Percentiles rank a stretch among this genome's conserved stretches.
Conservation (phyloP, 108 stramenopile species). For the Chaetoceros muelleri region DNA sequence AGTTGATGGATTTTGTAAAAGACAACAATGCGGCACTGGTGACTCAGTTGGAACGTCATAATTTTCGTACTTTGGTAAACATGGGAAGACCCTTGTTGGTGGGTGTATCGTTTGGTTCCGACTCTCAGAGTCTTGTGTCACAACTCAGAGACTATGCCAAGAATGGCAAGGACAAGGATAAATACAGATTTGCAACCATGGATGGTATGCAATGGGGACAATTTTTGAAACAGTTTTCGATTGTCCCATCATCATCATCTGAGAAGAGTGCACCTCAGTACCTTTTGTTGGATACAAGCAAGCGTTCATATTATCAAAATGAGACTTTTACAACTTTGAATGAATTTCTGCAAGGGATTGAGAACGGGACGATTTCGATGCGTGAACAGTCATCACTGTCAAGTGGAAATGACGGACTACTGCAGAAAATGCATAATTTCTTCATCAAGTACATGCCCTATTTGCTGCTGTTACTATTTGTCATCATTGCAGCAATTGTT, state of each 20-base stretch:
- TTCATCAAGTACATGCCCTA: conserved; percentile 20
- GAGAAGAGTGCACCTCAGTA: conserved; percentile 46
- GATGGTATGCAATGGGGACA: conserved; percentile 65
- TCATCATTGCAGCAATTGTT: conserved; percentile 8
- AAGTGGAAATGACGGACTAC: conserved; percentile 2
- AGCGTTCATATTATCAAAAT: conserved; percentile 58
- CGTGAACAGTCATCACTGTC: not conserved
- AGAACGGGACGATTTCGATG: conserved; percentile 11
- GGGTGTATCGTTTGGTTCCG: conserved; percentile 44
- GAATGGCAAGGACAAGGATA: conserved; percentile 19
- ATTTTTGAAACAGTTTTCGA: conserved; percentile 59
- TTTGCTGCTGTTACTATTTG: conserved; percentile 13
- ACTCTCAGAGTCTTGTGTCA: conserved; percentile 17
- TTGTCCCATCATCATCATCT: conserved; percentile 12
- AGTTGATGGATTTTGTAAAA: conserved; percentile 37
- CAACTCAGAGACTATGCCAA: conserved; percentile 44
- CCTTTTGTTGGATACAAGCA: conserved; percentile 52
- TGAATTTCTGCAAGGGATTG: conserved; percentile 24
- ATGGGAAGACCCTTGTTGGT: conserved; percentile 59
- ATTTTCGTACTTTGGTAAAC: conserved; percentile 57
- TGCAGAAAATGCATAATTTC: conserved; percentile 10
- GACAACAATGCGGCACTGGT: conserved; percentile 53
- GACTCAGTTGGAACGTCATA: conserved; percentile 41
- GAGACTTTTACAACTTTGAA: conserved; percentile 18
- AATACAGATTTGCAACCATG: conserved; percentile 62